phyloP scores from a whole-genome alignment of 2,329 filamentous ascomycete genomes.

The Moelleriella libera region DNA sequence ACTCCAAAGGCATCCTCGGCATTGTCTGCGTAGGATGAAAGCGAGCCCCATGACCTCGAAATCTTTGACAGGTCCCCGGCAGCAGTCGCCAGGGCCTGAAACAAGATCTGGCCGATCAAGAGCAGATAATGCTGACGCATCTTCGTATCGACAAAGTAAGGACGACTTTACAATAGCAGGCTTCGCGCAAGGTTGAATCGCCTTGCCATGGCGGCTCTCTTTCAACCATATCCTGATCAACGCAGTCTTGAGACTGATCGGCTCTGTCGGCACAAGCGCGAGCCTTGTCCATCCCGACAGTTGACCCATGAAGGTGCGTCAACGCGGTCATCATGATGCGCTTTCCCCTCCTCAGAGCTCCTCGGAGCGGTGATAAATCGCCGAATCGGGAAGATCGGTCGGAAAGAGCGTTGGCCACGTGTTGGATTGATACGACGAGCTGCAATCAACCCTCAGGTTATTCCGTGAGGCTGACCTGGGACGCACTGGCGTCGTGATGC shows the following conservation, averaged over 20 bases:
- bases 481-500: not conserved
- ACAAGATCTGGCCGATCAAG: not conserved
- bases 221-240: no score
- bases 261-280: no score
- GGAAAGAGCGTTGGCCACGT: not conserved
- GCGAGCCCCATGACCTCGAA: conserved; percentile 26
- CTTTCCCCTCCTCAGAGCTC: not conserved
- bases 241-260: no score
- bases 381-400: not conserved
- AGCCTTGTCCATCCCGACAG: not conserved
- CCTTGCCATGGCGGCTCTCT: no score
- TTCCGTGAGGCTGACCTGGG: not conserved
- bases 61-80: conserved; percentile 15
- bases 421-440: not conserved
- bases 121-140: not conserved
- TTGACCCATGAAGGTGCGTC: not conserved
- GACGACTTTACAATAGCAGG: no score
- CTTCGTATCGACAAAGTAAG: not conserved
- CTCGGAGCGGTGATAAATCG: not conserved
- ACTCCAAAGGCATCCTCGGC: conserved; percentile 30
- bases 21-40: conserved; percentile 32
- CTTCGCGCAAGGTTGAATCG: no score
- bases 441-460: not conserved
- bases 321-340: not conserved
- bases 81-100: not conserved